Percentiles rank a stretch among this genome's conserved stretches.
phyloP scores from a whole-genome alignment of 495 filamentous ascomycete genomes.

The Penicillium desertorum region DNA sequence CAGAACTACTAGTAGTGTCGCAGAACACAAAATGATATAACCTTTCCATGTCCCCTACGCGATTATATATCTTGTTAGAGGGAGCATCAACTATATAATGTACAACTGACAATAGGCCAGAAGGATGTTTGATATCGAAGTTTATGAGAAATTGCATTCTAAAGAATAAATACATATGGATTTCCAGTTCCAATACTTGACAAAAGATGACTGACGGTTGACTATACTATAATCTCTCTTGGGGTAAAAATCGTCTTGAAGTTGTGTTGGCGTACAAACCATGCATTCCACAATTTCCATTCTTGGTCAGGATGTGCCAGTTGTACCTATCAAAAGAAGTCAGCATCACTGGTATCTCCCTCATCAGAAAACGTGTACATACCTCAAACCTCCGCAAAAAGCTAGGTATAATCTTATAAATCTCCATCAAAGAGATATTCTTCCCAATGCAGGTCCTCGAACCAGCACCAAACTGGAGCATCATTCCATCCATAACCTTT shows the following conservation, averaged over 20 bases:
- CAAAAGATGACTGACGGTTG: background rate
- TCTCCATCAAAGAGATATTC: constrained; percentile 34
- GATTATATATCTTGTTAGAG: too few species aligned
- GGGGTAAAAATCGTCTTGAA: constrained; percentile 1
- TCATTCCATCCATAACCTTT: constrained; percentile 15
- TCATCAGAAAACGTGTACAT: background rate
- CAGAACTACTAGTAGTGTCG: too few species aligned
- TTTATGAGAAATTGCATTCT: background rate
- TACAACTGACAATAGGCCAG: background rate
- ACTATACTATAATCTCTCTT: background rate
- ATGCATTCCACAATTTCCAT: constrained; percentile 5
- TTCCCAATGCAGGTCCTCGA: constrained; percentile 35
- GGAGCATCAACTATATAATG: too few species aligned
- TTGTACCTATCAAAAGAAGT: background rate
- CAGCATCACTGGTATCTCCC: background rate
- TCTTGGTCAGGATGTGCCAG: background rate
- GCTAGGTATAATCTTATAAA: constrained; percentile 35
- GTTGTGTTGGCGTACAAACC: constrained; percentile 1
- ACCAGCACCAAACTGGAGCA: constrained; percentile 32
- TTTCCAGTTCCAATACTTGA: background rate
- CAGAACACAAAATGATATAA: background rate
- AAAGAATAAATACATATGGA: background rate
- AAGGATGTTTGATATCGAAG: background rate
- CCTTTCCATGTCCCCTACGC: too few species aligned
- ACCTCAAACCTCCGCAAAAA: constrained; percentile 27